Percentiles rank a stretch among this genome's conserved stretches.
Conservation (phyloP, 805 yeast genomes). For the Ogataea minuta region DNA sequence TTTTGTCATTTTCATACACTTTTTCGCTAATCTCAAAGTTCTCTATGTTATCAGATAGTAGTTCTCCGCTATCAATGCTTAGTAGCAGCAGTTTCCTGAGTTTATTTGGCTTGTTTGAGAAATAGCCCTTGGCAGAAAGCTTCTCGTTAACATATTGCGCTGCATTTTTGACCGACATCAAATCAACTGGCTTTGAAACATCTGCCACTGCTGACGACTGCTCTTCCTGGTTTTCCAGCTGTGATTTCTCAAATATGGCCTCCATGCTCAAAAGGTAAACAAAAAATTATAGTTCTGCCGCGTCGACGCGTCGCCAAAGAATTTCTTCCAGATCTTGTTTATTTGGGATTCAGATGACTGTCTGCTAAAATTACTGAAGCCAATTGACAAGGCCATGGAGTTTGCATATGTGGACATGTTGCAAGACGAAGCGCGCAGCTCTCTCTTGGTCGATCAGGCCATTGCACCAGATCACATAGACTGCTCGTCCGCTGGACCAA, state of each 20-base stretch:
- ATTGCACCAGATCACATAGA: constrained; percentile 21
- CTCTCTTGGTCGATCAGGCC: constrained; percentile 1
- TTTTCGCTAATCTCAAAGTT: constrained; percentile 18
- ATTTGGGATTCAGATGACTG: constrained; percentile 12
- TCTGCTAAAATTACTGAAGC: background rate
- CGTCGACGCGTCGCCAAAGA: constrained; percentile 12
- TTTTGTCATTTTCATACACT: constrained; percentile 33
- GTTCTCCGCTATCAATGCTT: constrained; percentile 18
- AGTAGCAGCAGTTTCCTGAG: constrained; percentile 21
- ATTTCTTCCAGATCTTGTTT: background rate
- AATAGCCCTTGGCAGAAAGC: constrained; percentile 26
- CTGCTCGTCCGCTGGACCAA: constrained; percentile 1
- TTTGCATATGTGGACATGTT: background rate
- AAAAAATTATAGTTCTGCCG: constrained; percentile 3
- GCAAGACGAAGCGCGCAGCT: no score
- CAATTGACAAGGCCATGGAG: background rate
- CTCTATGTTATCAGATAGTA: constrained; percentile 11
- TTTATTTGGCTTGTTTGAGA: constrained; percentile 21
- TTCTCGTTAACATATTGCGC: constrained; percentile 26
- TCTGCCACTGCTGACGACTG: background rate
- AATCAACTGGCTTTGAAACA: constrained; percentile 8
- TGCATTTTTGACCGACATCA: constrained; percentile 26
- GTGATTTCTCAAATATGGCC: constrained; percentile 11
- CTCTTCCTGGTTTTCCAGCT: constrained; percentile 3
- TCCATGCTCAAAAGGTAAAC: constrained; percentile 7